phyloP scores from a whole-genome alignment of 2,329 filamentous ascomycete species.

The Fusarium decemcellulare region DNA sequence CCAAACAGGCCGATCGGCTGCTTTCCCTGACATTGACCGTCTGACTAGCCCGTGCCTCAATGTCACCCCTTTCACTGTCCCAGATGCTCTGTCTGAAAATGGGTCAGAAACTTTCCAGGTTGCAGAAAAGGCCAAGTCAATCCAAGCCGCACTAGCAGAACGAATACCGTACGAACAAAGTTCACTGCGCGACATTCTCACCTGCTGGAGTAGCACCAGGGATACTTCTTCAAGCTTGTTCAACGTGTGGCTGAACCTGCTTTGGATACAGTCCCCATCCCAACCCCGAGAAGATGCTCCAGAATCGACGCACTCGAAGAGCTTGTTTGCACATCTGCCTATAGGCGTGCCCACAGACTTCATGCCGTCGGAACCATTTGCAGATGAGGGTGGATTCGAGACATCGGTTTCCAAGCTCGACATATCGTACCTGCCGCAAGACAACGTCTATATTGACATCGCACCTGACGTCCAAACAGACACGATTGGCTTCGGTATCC shows the following conservation, averaged over 20 bases:
- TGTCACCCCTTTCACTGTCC: constrained; percentile 3
- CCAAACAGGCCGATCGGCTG: constrained; percentile 7
- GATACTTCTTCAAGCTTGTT: background rate
- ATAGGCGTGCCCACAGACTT: constrained; percentile 3
- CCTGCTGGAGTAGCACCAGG: background rate
- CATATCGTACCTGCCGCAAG: constrained; percentile 3
- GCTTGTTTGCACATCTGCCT: constrained; percentile 1
- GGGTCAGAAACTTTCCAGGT: background rate
- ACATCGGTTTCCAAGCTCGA: constrained; percentile 4
- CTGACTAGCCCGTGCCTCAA: constrained; percentile 5
- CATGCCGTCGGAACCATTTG: constrained; percentile 1
- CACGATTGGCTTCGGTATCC: background rate
- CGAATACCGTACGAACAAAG: constrained; percentile 6
- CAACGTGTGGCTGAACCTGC: constrained; percentile 5
- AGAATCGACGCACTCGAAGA: background rate
- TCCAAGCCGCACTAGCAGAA: background rate
- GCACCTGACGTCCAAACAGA: background rate
- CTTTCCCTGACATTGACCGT: background rate
- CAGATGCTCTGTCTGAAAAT: background rate
- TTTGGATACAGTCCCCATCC: background rate
- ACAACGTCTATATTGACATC: constrained; percentile 4
- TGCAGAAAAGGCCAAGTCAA: background rate
- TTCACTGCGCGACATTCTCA: constrained; percentile 6
- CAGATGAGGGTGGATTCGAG: background rate
- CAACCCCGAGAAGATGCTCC: background rate